Conservation (phyloP, 352 stramenopile genomes). For the Peronospora farinosa region DNA sequence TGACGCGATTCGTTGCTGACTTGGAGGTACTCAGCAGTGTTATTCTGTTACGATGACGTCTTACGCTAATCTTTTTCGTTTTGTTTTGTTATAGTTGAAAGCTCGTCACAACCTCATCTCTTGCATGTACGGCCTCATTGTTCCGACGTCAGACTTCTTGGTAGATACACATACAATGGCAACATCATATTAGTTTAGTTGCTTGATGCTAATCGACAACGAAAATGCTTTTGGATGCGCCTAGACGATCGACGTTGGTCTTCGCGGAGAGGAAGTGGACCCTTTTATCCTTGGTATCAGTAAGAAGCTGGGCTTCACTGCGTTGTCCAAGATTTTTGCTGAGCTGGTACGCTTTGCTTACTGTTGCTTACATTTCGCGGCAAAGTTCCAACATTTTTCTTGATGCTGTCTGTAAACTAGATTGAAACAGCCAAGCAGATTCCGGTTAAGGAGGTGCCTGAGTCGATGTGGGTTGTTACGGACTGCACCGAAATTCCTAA, state of each 20-base stretch:
- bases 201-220: conserved; percentile 2
- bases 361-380: neutral
- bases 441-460: conserved; percentile 45
- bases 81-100: conserved; percentile 27
- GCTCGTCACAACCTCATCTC: conserved; percentile 63
- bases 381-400: neutral
- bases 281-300: conserved; percentile 64
- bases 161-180: conserved; percentile 16
- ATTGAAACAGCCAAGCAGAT: conserved; percentile 62
- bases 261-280: conserved; percentile 54
- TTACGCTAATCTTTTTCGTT: conserved; percentile 1
- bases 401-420: conserved; percentile 18
- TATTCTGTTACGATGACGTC: neutral
- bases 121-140: conserved; percentile 40
- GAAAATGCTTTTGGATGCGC: neutral
- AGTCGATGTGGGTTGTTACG: conserved; percentile 56
- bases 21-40: conserved; percentile 34
- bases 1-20: conserved; percentile 60
- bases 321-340: conserved; percentile 60
- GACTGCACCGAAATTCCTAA: conserved; percentile 66
- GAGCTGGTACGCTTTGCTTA: conserved; percentile 42
- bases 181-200: neutral
- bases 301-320: conserved; percentile 70
- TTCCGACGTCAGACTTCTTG: conserved; percentile 47
- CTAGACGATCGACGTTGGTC: conserved; percentile 63